phyloP scores from a whole-genome alignment of 495 filamentous ascomycete genomes.

The Tuber magnatum region DNA sequence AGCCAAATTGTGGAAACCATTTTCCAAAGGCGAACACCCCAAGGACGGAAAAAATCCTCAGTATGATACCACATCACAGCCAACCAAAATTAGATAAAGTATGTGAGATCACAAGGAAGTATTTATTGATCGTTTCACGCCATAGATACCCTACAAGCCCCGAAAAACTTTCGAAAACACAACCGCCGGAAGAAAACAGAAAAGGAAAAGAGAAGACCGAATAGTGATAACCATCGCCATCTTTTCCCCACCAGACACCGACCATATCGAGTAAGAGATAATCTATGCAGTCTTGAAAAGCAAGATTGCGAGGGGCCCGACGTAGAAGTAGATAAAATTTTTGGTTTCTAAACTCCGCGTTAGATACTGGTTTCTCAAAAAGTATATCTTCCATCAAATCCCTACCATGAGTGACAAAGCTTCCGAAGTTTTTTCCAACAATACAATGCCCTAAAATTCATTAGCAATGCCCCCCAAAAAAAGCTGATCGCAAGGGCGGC shows the following conservation, averaged over 20 bases:
- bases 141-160: not conserved
- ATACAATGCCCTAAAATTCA: slow-evolving; percentile 72
- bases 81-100: not conserved
- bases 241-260: not conserved
- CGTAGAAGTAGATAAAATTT: slow-evolving; percentile 99
- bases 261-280: not conserved
- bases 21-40: not conserved
- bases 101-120: not conserved
- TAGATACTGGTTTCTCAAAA: not conserved
- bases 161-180: not conserved
- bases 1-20: not conserved
- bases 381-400: not conserved
- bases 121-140: not conserved
- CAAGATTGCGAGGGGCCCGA: slow-evolving; percentile 95
- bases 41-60: not conserved
- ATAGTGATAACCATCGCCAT: not conserved
- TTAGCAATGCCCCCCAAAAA: slow-evolving; percentile 51
- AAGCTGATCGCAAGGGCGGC: not conserved
- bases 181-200: not conserved
- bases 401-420: slow-evolving; percentile 95
- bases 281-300: slow-evolving; percentile 81
- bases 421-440: slow-evolving; percentile 95
- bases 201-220: not conserved
- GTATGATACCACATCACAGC: not conserved
- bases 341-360: slow-evolving; percentile 68